Evolutionary conservation across 192 early-diverging fungal species (phyloP), one percentile per base, ranked within the genome.

Genomic region (Rhizoclosmatium sp.): DNA sequence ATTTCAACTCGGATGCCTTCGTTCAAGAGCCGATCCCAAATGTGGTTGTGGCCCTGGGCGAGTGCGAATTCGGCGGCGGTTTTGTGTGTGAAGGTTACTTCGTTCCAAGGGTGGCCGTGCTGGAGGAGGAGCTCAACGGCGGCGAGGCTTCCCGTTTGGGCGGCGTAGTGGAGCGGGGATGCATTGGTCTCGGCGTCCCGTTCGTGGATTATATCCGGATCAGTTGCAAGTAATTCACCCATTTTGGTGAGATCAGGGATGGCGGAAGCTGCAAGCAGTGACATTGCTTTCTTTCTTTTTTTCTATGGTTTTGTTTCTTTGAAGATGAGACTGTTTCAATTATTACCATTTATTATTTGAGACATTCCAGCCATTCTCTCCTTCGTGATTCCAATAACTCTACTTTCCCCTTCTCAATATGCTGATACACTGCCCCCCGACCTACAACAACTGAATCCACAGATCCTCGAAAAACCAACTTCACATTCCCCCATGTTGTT

Each of bases 51-150:
- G 2, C 91, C 94, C 59, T 88, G 89, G 14, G 85, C 84, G 56
- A 89, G 84, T 2, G 96, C 96, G 62, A 92, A 89, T 72, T 99
- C 95, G 12, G 95, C 97, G 0, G 92, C 95, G 31, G 94, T 93
- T 44, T 90, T 89, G 79, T 89, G 88, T 14, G 88, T 85, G 4
- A 85, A 83, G 78, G 97, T 95, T 19, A 96, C 88, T 23, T 91
- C 69, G 85, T 97, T 97, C 92, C 95, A 97, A 31, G 93, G 94
- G 56, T 92, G 91, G 1, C 94, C 92, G 58, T 41, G 41, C 2
- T 45, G 40, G 2, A 85, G 62, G 44, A 87, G 59, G 5, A 16
- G 46, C 42, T 77, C 62, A 2, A 80, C 73, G 1, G 80, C 74
- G 51, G 51, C 80, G 39, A 67, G 5, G 60, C 70, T 78, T 2